Evolutionary conservation across 179 eudicot species (phyloP), one percentile per base, ranked within the genome.

Genomic region (Silene coronaria): DNA sequence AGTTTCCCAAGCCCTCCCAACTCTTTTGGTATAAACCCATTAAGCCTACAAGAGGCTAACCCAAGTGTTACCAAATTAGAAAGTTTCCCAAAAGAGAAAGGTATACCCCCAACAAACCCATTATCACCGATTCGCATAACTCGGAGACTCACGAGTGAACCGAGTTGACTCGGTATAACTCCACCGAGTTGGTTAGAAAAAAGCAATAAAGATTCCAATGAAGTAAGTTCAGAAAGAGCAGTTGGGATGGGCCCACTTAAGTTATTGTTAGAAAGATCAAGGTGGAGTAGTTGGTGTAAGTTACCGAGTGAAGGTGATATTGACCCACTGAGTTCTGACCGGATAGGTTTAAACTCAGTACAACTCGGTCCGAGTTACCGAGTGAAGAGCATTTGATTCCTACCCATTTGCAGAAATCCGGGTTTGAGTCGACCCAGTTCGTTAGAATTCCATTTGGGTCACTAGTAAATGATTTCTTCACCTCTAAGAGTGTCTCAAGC

Each of bases 191-290:
- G 88, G 86, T 95, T 95, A 57, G 99, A 83, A 68, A 76, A 93
- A 11, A 95, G 91, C 3, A 86, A 78, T 67, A 95, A 80, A 61
- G 92, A 88, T 38, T 48, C 61, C 76, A 95, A 83, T 19, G 86
- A 79, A 58, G 96, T 82, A 66, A 95, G 93, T 74, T 86, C 87
- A 26, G 93, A 86, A 26, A 95, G 86, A 83, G 86, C 79, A 75
- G 96, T 83, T 91, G 99, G 97, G 17, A 95, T 92, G 87, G 95
- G 87, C 9, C 97, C 97, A 9, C 85, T 63, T 53, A 95, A 87
- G 3, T 67, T 77, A 82, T 95, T 95, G 17, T 78, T 75, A 22
- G 99, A 95, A 61, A 95, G 88, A 78, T 95, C 95, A 77, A 95
- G 91, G 85, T 88, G 88, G 89, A 84, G 80, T 77, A 95, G 91